A percentile compares a stretch with the other conserved stretches of the same genome.
Conservation (phyloP, 768 basidiomycete genomes). For the Butyriboletus loyo region DNA sequence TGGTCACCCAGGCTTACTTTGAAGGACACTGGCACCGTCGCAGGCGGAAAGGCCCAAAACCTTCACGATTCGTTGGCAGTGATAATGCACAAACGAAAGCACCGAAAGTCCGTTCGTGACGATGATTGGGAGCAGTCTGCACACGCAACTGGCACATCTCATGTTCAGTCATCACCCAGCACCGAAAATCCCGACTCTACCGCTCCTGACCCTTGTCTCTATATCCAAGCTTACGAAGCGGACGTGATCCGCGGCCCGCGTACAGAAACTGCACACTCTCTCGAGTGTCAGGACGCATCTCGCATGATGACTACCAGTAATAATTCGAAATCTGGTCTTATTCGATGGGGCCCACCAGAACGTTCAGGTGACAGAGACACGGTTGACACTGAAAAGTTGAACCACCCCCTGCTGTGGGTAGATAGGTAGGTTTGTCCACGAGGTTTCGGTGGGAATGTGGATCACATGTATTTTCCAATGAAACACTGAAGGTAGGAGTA, state of each 20-base stretch:
- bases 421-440: conserved; percentile 69
- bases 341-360: conserved; percentile 30
- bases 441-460: conserved; percentile 7
- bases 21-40: not conserved
- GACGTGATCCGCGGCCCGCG: conserved; percentile 58
- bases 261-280: conserved; percentile 35
- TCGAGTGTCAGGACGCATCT: conserved; percentile 27
- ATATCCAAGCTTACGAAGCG: conserved; percentile 75
- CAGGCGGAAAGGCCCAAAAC: no score
- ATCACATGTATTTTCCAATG: conserved; percentile 3
- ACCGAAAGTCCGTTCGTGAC: conserved; percentile 12
- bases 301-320: conserved; percentile 1
- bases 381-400: not conserved
- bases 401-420: conserved; percentile 51
- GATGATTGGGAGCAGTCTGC: conserved; percentile 8
- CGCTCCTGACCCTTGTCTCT: conserved; percentile 34
- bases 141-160: not conserved
- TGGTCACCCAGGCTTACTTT: not conserved
- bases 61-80: not conserved
- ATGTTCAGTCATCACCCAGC: not conserved
- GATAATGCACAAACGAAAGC: conserved; percentile 28
- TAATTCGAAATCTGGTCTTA: conserved; percentile 32
- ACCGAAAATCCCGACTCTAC: not conserved
- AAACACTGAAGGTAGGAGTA: conserved; percentile 8
- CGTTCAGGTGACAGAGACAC: conserved; percentile 4